Evolutionary conservation across 768 basidiomycete species (phyloP), one percentile per base, ranked within the genome.

Genomic region (Kwoniella sp.): DNA sequence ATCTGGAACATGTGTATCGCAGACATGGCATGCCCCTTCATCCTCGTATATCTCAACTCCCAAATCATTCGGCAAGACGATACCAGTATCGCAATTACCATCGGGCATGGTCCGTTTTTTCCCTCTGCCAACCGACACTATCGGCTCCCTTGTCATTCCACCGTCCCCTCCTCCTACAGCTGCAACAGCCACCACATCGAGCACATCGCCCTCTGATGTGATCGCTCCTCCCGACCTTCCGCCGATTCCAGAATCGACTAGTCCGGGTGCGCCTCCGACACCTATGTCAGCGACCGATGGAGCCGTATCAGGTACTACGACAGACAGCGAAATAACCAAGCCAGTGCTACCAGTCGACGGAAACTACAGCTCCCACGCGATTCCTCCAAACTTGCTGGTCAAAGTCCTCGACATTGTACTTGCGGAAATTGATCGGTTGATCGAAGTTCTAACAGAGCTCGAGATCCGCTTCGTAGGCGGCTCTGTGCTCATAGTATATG

Each of bases 381-480:
- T 73, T 48, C 58, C 66, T n/a, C 66, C 69, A n/a, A 25, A 45
- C 20, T 77, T 83, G 22, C 83, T 93, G 25, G 76, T 88, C 1
- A 84, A 85, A 0, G 84, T 93, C 59, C 83, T 94, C 4, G 73
- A 82, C 0, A 82, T 81, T 8, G 80, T 94, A 25, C 83, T 85
- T 0, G 88, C 51, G 9, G 69, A 76, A 22, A 58, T 76, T 0
- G 51, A 51, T 13, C 83, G 85, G 41, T 85, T 92, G 51, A 82
- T 82, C 12, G 76, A 80, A 0, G 83, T 84, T 0, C 78, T 92
- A 51, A 73, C 84, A 0, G 69, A 78, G 1, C 78, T 88, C 5
- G 87, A 95, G 69, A 76, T 93, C 69, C 86, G 91, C 26, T 90
- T 98, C 83, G 86, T 92, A 9, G 93, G 91, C 7, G 86, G 84